Evolutionary conservation across 2,329 filamentous ascomycete species (phyloP), one percentile per base, ranked within the genome.

Genomic region (Colletotrichum ledebouriae): DNA sequence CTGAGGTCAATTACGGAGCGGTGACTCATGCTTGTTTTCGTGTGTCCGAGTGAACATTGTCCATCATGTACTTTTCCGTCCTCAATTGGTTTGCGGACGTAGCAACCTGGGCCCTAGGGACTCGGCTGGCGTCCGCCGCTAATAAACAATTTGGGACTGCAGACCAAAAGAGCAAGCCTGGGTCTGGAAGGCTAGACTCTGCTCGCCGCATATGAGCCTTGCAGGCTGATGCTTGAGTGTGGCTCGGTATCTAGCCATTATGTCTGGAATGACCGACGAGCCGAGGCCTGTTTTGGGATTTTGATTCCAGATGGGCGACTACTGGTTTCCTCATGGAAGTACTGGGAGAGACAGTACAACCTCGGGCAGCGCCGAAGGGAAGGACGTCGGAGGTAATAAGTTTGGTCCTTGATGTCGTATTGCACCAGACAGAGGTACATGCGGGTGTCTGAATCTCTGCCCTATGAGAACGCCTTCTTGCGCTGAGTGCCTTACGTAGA

Each of bases 171-270:
- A 17, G 53, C 29, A 22, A 25, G 52, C 41, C 52, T 15, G 17
- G 53, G 33, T 52, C 44, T n/a, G 4, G 39, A 22, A 34, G 61
- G 59, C 65, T 49, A 64, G 60, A 63, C 53, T 55, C n/a, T 53
- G 25, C 52, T 37, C 52, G 37, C 33, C 39, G 52, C 59, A 53
- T 34, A 29, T 46, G 59, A 63, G 60, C 25, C 47, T 17, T 59
- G 53, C 39, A 57, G 56, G 39, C 52, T 17, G 49, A 44, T 39
- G 52, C 59, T 58, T 58, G 50, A 33, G 53, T 63, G 52, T 67
- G 64, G 53, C 47, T 64, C 59, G 60, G 53, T 49, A 41, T 59
- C 60, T 64, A 47, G 59, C 53, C 53, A 63, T 17, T 17, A 9
- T 34, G 46, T 17, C 56, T 47, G 10, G 46, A 20, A 22, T 9